A percentile compares a stretch with the other conserved stretches of the same genome.
Evolutionary conservation across 805 yeast genomes (phyloP).

Genomic region (Metschnikowia matae): DNA sequence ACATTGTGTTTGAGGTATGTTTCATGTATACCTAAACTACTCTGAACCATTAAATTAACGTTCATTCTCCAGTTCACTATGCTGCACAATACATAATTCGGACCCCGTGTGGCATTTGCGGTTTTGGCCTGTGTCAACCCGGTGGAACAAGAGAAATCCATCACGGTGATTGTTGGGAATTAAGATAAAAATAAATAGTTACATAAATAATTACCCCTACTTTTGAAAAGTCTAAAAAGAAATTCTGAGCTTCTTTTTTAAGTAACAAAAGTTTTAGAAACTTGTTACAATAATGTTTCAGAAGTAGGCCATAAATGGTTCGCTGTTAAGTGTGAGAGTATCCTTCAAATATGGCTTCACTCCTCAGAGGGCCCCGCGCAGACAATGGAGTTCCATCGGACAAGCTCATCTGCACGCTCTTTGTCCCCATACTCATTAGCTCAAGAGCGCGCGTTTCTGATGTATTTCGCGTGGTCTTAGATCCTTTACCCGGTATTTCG

Average conservation of each 20-base stretch:
- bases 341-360: not conserved
- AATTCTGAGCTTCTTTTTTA: too few relatives aligned
- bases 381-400: not conserved
- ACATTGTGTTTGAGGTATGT: too few relatives aligned
- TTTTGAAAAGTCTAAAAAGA: not conserved
- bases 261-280: too few relatives aligned
- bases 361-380: not conserved
- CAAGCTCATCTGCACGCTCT: constrained; percentile 2
- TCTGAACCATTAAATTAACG: not conserved
- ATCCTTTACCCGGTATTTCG: not conserved
- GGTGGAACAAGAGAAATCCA: not conserved
- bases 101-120: not conserved
- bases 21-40: too few relatives aligned
- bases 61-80: not conserved
- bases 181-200: not conserved
- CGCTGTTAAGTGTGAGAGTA: not conserved
- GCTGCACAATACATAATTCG: not conserved
- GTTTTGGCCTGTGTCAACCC: not conserved
- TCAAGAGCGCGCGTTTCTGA: not conserved
- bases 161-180: not conserved
- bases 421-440: not conserved
- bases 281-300: too few relatives aligned
- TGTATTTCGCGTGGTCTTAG: not conserved
- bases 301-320: not conserved
- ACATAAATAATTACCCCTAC: not conserved